phyloP scores from a whole-genome alignment of 176 grass and related monocot genomes.

The Zoysia pacifica region DNA sequence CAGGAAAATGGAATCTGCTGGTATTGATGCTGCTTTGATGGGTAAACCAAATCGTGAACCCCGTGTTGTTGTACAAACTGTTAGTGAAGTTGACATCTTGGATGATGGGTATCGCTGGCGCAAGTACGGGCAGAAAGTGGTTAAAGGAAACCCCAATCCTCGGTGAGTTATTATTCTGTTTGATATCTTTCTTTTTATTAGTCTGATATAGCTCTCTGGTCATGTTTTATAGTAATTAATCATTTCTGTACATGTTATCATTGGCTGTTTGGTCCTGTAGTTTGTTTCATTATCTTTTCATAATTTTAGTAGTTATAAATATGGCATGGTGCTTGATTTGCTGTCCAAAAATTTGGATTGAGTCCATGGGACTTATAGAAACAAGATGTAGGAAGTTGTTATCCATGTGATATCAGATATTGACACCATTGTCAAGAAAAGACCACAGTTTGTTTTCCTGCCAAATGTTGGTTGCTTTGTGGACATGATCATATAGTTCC shows the following conservation, averaged over 20 bases:
- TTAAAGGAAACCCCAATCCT: slow-evolving; percentile 99
- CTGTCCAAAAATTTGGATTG: background rate
- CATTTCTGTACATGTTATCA: background rate
- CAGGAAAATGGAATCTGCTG: slow-evolving; percentile 87
- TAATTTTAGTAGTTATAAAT: background rate
- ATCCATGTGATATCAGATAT: too few species aligned
- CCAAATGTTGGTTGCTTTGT: background rate
- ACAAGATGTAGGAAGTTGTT: background rate
- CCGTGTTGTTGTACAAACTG: slow-evolving; percentile 98
- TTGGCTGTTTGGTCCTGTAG: background rate
- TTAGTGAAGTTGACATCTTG: slow-evolving; percentile 99
- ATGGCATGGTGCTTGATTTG: slow-evolving; percentile 23
- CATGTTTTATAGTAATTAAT: background rate
- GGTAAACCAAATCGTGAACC: slow-evolving; percentile 92
- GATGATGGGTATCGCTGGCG: slow-evolving; percentile 99
- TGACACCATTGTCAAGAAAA: background rate
- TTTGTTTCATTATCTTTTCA: too few species aligned
- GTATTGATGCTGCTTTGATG: slow-evolving; percentile 76
- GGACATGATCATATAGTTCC: background rate
- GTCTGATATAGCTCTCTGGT: background rate
- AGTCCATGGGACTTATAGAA: background rate
- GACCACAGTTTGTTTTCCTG: background rate
- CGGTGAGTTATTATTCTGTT: slow-evolving; percentile 51
- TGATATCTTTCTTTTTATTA: slow-evolving; percentile 18
- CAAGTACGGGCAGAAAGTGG: slow-evolving; percentile 99